These are phyloP conservation scores for Hypoxylon lienhwacheense DNA, from an alignment of 495 filamentous ascomycete species.

Conservation along the genomic window DNA sequence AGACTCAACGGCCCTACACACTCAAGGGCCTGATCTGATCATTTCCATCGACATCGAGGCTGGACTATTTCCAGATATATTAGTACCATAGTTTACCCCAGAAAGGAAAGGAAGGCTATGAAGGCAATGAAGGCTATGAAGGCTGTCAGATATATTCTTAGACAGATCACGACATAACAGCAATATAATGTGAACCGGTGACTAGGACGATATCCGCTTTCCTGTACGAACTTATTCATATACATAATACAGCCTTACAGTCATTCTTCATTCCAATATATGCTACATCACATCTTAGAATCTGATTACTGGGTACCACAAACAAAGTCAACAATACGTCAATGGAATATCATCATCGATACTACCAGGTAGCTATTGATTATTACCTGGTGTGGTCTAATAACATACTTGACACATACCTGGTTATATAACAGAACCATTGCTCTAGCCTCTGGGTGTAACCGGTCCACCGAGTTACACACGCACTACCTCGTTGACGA, in stretches of 20 bases:
- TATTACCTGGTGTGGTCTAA: too few relatives aligned
- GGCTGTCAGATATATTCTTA: constrained; percentile 2
- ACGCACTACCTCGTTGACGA: constrained; percentile 7
- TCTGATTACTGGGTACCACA: constrained; percentile 12
- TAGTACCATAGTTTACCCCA: too few relatives aligned
- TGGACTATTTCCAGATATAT: too few relatives aligned
- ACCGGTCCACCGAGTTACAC: not conserved
- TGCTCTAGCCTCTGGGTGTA: constrained; percentile 1
- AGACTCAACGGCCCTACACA: too few relatives aligned
- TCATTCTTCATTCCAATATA: constrained; percentile 7
- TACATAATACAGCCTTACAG: constrained; percentile 34
- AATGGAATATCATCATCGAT: constrained; percentile 4
- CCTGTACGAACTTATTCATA: not conserved
- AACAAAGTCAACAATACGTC: not conserved
- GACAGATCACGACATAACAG: not conserved
- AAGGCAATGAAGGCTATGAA: too few relatives aligned
- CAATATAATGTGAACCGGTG: too few relatives aligned
- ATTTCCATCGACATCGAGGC: too few relatives aligned
- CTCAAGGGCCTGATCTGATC: too few relatives aligned
- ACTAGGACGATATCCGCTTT: not conserved
- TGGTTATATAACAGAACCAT: constrained; percentile 11
- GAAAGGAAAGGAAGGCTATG: too few relatives aligned
- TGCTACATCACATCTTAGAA: constrained; percentile 24
- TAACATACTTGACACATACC: too few relatives aligned
- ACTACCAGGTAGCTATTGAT: too few relatives aligned